Evolutionary conservation across 2,329 filamentous ascomycete genomes (phyloP), one percentile per base, ranked within the genome.

Genomic region (Diplodia scrobiculata): DNA sequence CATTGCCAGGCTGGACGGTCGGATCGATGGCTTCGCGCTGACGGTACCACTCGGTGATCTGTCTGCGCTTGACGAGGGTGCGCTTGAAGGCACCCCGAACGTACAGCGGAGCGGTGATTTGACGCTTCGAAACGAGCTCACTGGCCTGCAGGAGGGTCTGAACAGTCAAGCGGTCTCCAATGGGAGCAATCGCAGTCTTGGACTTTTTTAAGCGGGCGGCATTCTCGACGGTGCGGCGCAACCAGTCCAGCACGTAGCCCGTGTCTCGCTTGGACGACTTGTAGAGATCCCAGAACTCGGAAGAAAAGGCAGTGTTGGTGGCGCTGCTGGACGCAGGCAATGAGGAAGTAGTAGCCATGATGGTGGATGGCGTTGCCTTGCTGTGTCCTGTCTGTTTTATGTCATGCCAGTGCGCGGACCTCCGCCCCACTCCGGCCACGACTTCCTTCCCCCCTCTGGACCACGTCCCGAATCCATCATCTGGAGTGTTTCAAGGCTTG

Each of bases 231-330:
- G 58, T 48, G 27, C 48, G 17, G 10, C 58, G 58, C 29, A 62
- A 41, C 58, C 58, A 62, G 2, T 62, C 58, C 11, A 62, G 58
- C 5, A 62, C 27, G 29, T 36, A 62, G n/a, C 41, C 41, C 4
- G 58, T 62, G 45, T 62, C 58, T 11, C 45, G 41, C 27, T 62
- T 62, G 58, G 34, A 62, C 10, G 58, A 62, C 45, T 62, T 62
- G 58, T 62, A 62, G 14, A 62, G 45, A 29, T 34, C 27, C 58
- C 58, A 62, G 25, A 50, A 62, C 27, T 51, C 58, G n/a, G 41
- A 17, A 10, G 55, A 17, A 5, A 34, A 25, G 25, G 25, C 55
- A 3, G 21, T n/a, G 25, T 17, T 14, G 10, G 14, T 36, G 17
- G 10, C 14, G 27, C 27, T 10, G 25, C 27, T 9, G n/a, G 53